Evolutionary conservation across 2,329 filamentous ascomycete genomes (phyloP), one percentile per base, ranked within the genome.

Genomic region (Rugonectria rugulosa): DNA sequence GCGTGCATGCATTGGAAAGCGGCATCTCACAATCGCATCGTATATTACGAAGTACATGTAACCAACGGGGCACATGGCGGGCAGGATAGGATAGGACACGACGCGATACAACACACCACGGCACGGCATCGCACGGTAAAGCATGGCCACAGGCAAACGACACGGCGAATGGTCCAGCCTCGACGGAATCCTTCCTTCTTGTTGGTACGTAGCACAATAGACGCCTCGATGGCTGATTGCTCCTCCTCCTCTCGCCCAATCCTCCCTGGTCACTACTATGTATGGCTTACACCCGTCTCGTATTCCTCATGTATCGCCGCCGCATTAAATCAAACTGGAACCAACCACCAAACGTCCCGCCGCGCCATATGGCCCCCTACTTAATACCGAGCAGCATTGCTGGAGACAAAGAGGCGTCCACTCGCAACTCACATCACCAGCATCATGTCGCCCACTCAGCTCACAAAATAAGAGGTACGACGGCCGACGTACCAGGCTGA

Each of bases 341-440:
- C 51, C 44, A 46, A 54, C 55, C 56, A 59, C 46, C 44, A 41
- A 54, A 53, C 56, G 38, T 59, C 47, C 42, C 36, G 40, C 56
- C 51, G 44, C 48, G 45, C 53, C 61, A 45, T 43, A 32, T 27
- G 31, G 24, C 43, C 54, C 48, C 45, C 32, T 48, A 47, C 43
- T 36, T 14, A 44, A 62, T 40, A 40, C 37, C 23, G 34, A 42
- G 43, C 44, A 46, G 20, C 45, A 53, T 41, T 31, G 49, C 41
- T 53, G 52, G 56, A 59, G 45, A 47, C 43, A 42, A 40, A 56
- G 64, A 65, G 64, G 64, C 64, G 64, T 66, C 64, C 60, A 66
- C 61, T 59, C 58, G 57, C 43, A 57, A 65, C 54, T 53, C 47
- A 21, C 59, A 58, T 56, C 54, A 31, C 49, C 56, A 54, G 53